Evolutionary conservation across 805 yeast genomes (phyloP), one percentile per base, ranked within the genome.

Genomic region (Ogataea henricii): DNA sequence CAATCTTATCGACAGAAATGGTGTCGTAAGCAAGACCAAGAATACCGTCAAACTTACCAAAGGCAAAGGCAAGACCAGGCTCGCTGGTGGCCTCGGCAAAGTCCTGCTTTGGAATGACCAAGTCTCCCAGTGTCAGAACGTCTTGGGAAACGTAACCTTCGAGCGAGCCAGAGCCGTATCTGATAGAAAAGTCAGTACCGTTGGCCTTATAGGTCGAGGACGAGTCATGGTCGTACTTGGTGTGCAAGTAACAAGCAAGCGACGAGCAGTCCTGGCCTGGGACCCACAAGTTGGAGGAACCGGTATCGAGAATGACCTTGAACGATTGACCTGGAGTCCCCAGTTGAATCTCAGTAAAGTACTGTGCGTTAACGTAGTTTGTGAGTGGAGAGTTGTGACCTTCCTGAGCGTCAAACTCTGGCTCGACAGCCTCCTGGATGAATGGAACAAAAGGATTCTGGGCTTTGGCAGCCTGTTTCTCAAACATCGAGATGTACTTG

Each of bases 11-110:
- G 46, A 89, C 97, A 13, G 97, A 81, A 58, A 94, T 90, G 45
- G 96, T 77, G 71, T 89, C 89, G 72, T 92, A 94, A 55, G 89
- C 99, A 58, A 94, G 81, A 57, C 99, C 99, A 54, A 94, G 76
- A 58, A 94, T 91, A 73, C 99, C 99, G 68, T 94, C 99, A 67
- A 94, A 94, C 73, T 94, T 92, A 70, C 97, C 99, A 71, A 94
- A 94, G 44, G 99, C 98, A 73, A 94, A 94, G 0, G 97, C 94
- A 58, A 94, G 79, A 48, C 99, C 99, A 36, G 98, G 98, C 76
- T 94, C 99, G 60, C 82, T 81, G 49, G 99, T 94, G 54, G 97
- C 92, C 77, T 94, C 99, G 52, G 96, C 98, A 66, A 94, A 94
- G 67, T 85, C 96, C 75, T 92, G 98, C 56, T 85, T 73, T 57